Conservation (phyloP, 192 early-diverging fungal genomes). For the Backusella westeae region DNA sequence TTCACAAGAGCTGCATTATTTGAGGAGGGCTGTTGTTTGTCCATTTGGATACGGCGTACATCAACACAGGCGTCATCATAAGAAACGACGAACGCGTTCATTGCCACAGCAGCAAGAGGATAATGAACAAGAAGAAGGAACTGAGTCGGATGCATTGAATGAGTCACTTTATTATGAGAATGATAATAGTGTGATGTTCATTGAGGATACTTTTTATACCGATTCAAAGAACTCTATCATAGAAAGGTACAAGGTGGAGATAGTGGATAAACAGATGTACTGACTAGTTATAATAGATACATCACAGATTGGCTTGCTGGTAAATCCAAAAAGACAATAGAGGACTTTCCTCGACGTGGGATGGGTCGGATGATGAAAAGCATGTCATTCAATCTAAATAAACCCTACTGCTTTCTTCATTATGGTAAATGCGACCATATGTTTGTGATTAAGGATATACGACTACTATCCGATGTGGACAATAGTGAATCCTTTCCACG, state of each 20-base stretch:
- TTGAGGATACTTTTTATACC: background rate
- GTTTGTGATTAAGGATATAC: background rate
- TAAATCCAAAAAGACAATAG: background rate
- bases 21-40: background rate
- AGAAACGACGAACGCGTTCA: background rate
- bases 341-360: background rate
- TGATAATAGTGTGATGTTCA: background rate
- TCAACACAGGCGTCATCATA: background rate
- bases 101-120: background rate
- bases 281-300: background rate
- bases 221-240: background rate
- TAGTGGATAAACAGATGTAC: too few relatives aligned
- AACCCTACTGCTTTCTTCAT: slow-evolving; percentile 11
- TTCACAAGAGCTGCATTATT: background rate
- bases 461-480: background rate
- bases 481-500: background rate
- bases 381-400: background rate
- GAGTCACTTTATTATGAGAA: background rate
- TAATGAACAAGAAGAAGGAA: background rate
- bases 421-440: slow-evolving; percentile 13
- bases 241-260: background rate
- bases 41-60: background rate
- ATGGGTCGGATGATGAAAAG: background rate
- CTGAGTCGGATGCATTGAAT: background rate
- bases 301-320: background rate